Conservation (phyloP, 1,284 basidiomycete genomes). For the Rhizoctonia solani region DNA sequence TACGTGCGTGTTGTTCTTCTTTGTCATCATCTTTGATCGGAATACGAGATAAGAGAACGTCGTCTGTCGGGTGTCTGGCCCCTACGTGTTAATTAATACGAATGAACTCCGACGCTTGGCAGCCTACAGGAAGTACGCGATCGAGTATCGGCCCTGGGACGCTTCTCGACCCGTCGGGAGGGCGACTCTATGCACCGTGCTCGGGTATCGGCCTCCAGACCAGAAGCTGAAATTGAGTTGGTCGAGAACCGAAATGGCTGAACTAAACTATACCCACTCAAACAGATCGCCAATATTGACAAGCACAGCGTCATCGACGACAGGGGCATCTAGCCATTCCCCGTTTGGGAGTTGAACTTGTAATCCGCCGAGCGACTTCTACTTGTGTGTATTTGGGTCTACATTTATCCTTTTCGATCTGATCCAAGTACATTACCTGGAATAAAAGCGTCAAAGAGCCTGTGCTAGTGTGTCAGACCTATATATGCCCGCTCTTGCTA, state of each 20-base stretch:
- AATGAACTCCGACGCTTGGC: background rate
- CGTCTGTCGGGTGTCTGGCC: conserved; percentile 37
- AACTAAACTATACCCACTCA: conserved; percentile 8
- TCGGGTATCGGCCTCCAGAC: conserved; percentile 38
- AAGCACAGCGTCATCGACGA: conserved; percentile 33
- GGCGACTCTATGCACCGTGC: conserved; percentile 38
- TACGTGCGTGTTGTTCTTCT: conserved; percentile 20
- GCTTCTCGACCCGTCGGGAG: conserved; percentile 32
- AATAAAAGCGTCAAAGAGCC: conserved; percentile 39
- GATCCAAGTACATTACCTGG: conserved; percentile 28
- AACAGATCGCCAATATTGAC: conserved; percentile 37
- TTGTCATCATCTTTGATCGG: conserved; percentile 4
- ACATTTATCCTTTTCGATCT: background rate
- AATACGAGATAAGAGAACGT: conserved; percentile 34
- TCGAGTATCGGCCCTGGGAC: conserved; percentile 36
- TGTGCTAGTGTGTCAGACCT: background rate
- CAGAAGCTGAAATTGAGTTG: conserved; percentile 35
- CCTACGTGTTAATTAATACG: background rate
- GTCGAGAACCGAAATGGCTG: background rate
- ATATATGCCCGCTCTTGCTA: background rate
- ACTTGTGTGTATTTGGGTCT: no score
- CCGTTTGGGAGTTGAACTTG: conserved; percentile 38
- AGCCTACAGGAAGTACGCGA: conserved; percentile 39
- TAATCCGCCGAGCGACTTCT: conserved; percentile 38
- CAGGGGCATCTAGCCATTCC: conserved; percentile 39